These are phyloP conservation scores for Colletotrichum eremochloae DNA, from an alignment of 2,329 filamentous ascomycete species.

Conservation along the genomic window DNA sequence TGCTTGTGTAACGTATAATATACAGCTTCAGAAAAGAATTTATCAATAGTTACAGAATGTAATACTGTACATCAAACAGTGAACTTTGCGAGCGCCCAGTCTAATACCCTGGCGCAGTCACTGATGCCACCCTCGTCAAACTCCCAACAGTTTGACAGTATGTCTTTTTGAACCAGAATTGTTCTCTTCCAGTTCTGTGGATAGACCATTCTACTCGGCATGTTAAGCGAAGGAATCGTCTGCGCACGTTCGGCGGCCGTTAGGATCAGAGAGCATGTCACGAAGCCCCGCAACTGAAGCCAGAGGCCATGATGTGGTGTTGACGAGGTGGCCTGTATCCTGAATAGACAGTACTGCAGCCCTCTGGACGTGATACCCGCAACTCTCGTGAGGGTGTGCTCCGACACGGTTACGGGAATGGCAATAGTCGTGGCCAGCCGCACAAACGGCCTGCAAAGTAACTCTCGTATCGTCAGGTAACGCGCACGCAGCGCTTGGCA, in stretches of 20 bases:
- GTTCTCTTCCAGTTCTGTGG: conserved; percentile 32
- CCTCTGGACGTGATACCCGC: conserved; percentile 31
- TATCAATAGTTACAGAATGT: neutral
- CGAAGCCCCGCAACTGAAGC: conserved; percentile 35
- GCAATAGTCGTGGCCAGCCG: conserved; percentile 34
- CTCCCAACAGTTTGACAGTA: conserved; percentile 34
- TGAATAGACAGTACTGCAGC: conserved; percentile 32
- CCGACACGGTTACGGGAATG: conserved; percentile 20
- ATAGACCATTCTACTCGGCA: conserved; percentile 28
- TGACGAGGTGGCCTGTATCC: conserved; percentile 31
- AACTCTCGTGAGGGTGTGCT: conserved; percentile 14
- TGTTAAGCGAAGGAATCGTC: conserved; percentile 32
- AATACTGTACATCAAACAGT: neutral
- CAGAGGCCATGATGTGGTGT: conserved; percentile 30
- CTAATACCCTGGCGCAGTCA: conserved; percentile 32
- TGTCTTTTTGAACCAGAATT: conserved; percentile 30
- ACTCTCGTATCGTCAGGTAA: conserved; percentile 30
- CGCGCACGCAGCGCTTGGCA: conserved; percentile 35
- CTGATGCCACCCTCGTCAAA: conserved; percentile 39
- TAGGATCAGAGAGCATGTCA: conserved; percentile 35
- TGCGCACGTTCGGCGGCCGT: conserved; percentile 35
- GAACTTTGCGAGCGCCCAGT: conserved; percentile 39
- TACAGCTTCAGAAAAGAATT: no score
- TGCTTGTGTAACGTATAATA: neutral
- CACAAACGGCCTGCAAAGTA: conserved; percentile 36